A percentile compares a stretch with the other conserved stretches of the same genome.
Conservation (phyloP, 2,329 filamentous ascomycete genomes). For the Elsinoe fawcettii region DNA sequence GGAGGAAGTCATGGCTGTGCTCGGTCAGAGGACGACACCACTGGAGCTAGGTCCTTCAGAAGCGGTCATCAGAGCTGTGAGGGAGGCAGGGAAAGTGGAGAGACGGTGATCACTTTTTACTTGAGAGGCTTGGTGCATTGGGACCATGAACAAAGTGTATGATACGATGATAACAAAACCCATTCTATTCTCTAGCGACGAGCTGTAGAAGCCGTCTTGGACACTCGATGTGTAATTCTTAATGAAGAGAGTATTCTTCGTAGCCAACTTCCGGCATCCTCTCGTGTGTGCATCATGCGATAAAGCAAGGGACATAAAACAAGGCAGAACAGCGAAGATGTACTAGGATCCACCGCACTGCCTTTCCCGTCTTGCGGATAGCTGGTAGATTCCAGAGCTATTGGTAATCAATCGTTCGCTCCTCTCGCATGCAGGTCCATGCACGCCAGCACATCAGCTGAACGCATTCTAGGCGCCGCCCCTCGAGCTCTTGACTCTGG, state of each 20-base stretch:
- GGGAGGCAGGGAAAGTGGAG: conserved; percentile 32
- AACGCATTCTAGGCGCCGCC: neutral
- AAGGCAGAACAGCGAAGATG: neutral
- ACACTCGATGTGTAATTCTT: conserved; percentile 1
- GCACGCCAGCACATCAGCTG: neutral
- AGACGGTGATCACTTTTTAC: conserved; percentile 17
- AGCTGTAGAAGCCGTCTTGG: neutral
- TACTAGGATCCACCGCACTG: too few species aligned
- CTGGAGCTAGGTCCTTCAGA: conserved; percentile 34
- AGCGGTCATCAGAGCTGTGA: conserved; percentile 32
- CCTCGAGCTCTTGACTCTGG: neutral
- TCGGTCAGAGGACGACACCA: conserved; percentile 35
- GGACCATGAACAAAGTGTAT: neutral
- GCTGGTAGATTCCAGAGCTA: too few species aligned
- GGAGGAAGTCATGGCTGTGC: conserved; percentile 37
- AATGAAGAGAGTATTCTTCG: neutral
- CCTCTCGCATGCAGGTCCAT: neutral
- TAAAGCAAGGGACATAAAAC: neutral
- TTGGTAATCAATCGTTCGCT: neutral
- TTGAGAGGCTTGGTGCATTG: neutral
- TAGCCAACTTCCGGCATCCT: neutral
- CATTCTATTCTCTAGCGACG: conserved; percentile 5
- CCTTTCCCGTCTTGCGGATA: too few species aligned
- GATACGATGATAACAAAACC: neutral
- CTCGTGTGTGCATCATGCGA: neutral